A percentile compares a stretch with the other conserved stretches of the same genome.
Evolutionary conservation across 225 moss, liverwort and hornwort genomes (phyloP).

Genomic region (Lunularia cruciata): DNA sequence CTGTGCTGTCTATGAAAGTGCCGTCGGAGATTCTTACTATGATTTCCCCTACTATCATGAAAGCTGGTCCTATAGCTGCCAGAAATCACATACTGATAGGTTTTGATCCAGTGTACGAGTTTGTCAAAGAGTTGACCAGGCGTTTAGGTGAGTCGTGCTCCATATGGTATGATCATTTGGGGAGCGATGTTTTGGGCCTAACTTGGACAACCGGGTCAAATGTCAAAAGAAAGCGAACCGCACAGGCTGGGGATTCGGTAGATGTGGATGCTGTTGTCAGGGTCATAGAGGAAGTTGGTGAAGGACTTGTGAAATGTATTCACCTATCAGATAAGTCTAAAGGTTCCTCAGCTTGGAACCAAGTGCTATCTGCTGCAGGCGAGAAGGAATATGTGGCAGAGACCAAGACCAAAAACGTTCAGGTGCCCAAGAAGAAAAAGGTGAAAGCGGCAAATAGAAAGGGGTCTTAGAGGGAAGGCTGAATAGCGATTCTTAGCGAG

Average conservation of each 20-base stretch:
- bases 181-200: conserved; percentile 71
- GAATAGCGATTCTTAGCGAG: no score
- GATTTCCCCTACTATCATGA: conserved; percentile 43
- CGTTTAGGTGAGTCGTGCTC: conserved; percentile 46
- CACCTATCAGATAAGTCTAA: conserved; percentile 27
- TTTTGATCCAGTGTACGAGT: conserved; percentile 67
- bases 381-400: no score
- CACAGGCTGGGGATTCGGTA: conserved; percentile 30
- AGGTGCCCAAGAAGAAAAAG: neutral
- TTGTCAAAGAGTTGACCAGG: conserved; percentile 76
- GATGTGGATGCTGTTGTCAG: conserved; percentile 46
- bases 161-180: conserved; percentile 65
- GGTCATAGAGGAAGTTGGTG: conserved; percentile 57
- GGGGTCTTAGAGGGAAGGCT: neutral
- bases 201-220: conserved; percentile 44
- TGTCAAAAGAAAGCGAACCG: conserved; percentile 61
- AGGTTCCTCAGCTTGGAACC: neutral
- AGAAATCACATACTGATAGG: conserved; percentile 69
- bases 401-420: no score
- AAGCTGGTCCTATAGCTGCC: conserved; percentile 52
- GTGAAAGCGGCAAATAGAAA: no score
- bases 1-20: conserved; percentile 38
- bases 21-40: conserved; percentile 49
- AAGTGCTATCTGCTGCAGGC: no score
- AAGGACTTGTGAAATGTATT: conserved; percentile 70